Evolutionary conservation across 169 alveolate species (phyloP).

Genomic region (Plasmodium billcollinsi): DNA sequence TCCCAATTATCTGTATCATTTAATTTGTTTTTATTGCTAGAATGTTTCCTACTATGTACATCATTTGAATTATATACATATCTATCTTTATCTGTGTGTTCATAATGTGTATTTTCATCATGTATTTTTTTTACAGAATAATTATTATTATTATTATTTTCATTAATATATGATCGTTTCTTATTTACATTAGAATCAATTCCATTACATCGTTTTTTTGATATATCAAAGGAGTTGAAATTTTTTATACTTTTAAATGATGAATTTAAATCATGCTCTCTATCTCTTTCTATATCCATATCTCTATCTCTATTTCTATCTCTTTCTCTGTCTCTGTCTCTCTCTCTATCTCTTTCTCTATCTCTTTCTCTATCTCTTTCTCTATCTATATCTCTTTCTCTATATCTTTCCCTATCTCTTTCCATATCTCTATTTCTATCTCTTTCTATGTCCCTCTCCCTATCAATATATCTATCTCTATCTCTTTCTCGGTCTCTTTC

Average conservation of each 20-base stretch:
- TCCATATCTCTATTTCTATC: conserved; percentile 16
- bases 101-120: conserved; percentile 19
- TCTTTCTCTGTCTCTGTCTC: conserved; percentile 12
- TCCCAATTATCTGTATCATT: conserved; percentile 72
- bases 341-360: conserved; percentile 13
- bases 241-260: conserved; percentile 6
- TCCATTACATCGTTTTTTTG: conserved; percentile 25
- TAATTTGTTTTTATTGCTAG: conserved; percentile 10
- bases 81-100: conserved; percentile 19
- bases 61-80: conserved; percentile 32
- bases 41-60: conserved; percentile 22
- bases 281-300: conserved; percentile 4
- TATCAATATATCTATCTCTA: conserved; percentile 9
- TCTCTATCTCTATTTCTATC: conserved; percentile 4
- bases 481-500: conserved; percentile 12
- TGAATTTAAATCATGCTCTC: conserved; percentile 9
- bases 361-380: conserved; percentile 8
- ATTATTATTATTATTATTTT: conserved; percentile 33
- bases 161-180: conserved; percentile 31
- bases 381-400: conserved; percentile 11
- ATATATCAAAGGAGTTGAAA: background rate
- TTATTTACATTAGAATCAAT: conserved; percentile 14
- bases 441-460: conserved; percentile 3
- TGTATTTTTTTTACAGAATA: conserved; percentile 13
- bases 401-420: conserved; percentile 11